Conservation (phyloP, 805 yeast genomes). For the Metschnikowia similis region DNA sequence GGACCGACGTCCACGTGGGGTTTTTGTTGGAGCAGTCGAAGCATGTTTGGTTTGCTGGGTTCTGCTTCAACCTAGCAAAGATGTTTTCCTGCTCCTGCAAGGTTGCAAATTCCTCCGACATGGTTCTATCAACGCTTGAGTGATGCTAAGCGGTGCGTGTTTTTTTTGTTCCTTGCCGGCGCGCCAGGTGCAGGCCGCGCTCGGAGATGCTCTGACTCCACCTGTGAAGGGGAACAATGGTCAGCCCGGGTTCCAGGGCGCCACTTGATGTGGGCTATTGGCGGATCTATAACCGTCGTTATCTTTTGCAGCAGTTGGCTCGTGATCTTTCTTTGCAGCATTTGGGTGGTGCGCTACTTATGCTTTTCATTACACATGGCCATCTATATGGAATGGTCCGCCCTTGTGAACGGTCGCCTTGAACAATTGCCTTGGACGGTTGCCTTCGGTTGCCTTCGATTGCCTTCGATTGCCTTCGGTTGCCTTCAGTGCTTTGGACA, state of each 20-base stretch:
- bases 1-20: constrained; percentile 98
- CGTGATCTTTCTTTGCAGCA: background rate
- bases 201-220: background rate
- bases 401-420: no score
- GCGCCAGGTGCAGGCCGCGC: constrained; percentile 1
- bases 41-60: constrained; percentile 76
- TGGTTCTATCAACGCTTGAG: constrained; percentile 8
- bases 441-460: no score
- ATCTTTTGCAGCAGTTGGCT: background rate
- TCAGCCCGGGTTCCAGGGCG: no score
- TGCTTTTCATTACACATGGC: background rate
- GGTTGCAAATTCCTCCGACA: constrained; percentile 52
- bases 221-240: background rate
- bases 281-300: no score
- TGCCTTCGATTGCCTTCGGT: no score
- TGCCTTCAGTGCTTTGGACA: no score
- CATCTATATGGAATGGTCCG: no score
- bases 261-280: no score
- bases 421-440: no score
- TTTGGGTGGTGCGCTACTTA: background rate
- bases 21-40: constrained; percentile 92
- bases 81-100: constrained; percentile 67
- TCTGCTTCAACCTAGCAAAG: constrained; percentile 58
- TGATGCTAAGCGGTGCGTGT: background rate
- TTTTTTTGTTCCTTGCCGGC: constrained; percentile 1